Conservation (phyloP, 2,329 filamentous ascomycete genomes). For the Emergomyces orientalis region DNA sequence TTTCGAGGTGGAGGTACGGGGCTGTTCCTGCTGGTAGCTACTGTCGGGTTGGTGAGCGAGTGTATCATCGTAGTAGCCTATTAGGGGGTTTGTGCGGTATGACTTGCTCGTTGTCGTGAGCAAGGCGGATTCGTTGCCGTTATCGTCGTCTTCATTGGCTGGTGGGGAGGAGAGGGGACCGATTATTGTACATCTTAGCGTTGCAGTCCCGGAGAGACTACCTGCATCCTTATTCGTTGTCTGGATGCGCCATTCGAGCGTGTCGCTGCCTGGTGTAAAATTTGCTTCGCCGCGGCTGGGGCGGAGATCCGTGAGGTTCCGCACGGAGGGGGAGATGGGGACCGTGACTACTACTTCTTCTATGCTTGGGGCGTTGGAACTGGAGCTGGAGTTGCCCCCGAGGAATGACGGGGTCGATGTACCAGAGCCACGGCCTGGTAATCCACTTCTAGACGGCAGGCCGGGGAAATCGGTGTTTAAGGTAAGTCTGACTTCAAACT, state of each 20-base stretch:
- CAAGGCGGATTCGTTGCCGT: constrained; percentile 27
- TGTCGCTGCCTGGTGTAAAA: constrained; percentile 62
- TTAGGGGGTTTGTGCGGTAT: constrained; percentile 29
- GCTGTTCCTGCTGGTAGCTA: constrained; percentile 13
- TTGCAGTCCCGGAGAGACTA: constrained; percentile 57
- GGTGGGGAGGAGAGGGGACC: constrained; percentile 46
- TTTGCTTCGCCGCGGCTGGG: constrained; percentile 73
- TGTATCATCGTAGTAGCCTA: constrained; percentile 39
- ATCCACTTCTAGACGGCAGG: constrained; percentile 27
- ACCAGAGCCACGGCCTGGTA: constrained; percentile 37
- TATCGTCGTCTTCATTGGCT: constrained; percentile 40
- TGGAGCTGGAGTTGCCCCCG: constrained; percentile 44
- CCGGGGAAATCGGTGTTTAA: constrained; percentile 58
- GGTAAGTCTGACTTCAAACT: constrained; percentile 78
- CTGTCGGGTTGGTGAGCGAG: constrained; percentile 14
- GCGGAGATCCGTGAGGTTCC: constrained; percentile 73
- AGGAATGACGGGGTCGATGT: constrained; percentile 42
- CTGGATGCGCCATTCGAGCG: constrained; percentile 74
- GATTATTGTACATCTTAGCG: constrained; percentile 69
- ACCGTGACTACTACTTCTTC: constrained; percentile 72
- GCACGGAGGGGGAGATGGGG: constrained; percentile 67
- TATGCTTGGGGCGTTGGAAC: constrained; percentile 51
- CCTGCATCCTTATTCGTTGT: constrained; percentile 58
- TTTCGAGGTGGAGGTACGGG: constrained; percentile 12
- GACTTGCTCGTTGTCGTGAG: not conserved